Evolutionary conservation across 768 basidiomycete genomes (phyloP), one percentile per base, ranked within the genome.

Genomic region (Mycena rebaudengoi): DNA sequence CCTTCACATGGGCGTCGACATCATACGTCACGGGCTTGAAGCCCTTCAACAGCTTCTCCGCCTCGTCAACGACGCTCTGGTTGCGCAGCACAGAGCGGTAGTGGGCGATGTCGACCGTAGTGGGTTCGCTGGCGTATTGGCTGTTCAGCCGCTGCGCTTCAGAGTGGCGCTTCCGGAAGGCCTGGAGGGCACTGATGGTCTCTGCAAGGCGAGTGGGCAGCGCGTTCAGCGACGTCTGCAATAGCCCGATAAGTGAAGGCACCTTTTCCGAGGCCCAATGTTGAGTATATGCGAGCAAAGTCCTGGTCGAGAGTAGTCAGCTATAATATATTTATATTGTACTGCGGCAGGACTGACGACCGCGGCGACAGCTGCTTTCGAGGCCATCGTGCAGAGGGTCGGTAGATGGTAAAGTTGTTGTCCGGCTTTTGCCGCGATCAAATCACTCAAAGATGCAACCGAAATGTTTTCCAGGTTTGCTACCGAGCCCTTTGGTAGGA

Each of bases 11-110:
- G 55, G 92, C 84, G 70, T 79, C 80, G 61, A 96, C 92, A 74
- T 99, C 97, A 79, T 98, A 98, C 2, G 94, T 91, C 53, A 95
- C 90, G 33, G 98, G 94, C 81, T 97, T 98, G 85, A 98, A 99
- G 32, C 88, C 87, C 64, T 84, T 89, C 71, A 98, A 76, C 53
- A 91, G 77, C 81, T 95, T 96, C 85, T 99, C 96, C 12, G 92
- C 92, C 77, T 98, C 93, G 71, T 94, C 91, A 54, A 98, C 89
- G 67, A 99, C 85, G 52, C 88, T 89, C 77, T 92, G 89, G 83
- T 99, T 98, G 86, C 95, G 97, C 67, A 99, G 80, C 32, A 95
- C 78, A 28, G 90, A 86, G 73, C 95, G 94, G 85, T 99, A 99
- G 81, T 96, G 89, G 23, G 89, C 84, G 72, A 99, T 83, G 82